These are phyloP conservation scores for Exophiala sp. DNA, from an alignment of 2,329 filamentous ascomycete genomes.

Conservation along the genomic window DNA sequence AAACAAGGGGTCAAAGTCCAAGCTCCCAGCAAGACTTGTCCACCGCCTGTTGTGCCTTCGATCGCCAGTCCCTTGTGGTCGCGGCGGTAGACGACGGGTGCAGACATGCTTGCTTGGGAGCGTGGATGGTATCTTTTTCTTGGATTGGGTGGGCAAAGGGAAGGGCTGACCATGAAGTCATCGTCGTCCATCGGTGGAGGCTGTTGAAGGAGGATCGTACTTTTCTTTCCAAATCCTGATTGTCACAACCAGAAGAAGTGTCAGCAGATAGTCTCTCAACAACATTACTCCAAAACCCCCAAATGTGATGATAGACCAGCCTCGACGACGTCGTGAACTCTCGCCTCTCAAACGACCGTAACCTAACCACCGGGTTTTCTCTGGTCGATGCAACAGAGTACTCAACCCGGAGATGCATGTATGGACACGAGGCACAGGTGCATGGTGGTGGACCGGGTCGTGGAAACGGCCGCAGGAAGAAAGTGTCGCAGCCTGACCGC, in stretches of 20 bases:
- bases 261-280: slow-evolving; percentile 16
- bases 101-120: background rate
- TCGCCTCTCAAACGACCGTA: background rate
- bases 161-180: too few relatives aligned
- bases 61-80: background rate
- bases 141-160: background rate
- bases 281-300: slow-evolving; percentile 11
- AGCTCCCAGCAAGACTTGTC: background rate
- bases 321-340: background rate
- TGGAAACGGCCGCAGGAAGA: slow-evolving; percentile 21
- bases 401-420: slow-evolving; percentile 1
- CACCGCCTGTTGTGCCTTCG: background rate
- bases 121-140: background rate
- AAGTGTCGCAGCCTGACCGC: slow-evolving; percentile 16
- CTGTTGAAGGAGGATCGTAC: slow-evolving; percentile 52
- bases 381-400: background rate
- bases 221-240: slow-evolving; percentile 97
- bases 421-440: background rate
- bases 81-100: too few relatives aligned
- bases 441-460: slow-evolving; percentile 17
- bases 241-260: slow-evolving; percentile 8
- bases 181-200: background rate
- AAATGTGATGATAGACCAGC: background rate
- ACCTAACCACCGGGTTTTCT: slow-evolving; percentile 20
- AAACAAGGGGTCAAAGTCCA: too few relatives aligned